These are phyloP conservation scores for Teunomyces barrocoloradensis DNA, from an alignment of 805 yeast genomes.

Conservation along the genomic window DNA sequence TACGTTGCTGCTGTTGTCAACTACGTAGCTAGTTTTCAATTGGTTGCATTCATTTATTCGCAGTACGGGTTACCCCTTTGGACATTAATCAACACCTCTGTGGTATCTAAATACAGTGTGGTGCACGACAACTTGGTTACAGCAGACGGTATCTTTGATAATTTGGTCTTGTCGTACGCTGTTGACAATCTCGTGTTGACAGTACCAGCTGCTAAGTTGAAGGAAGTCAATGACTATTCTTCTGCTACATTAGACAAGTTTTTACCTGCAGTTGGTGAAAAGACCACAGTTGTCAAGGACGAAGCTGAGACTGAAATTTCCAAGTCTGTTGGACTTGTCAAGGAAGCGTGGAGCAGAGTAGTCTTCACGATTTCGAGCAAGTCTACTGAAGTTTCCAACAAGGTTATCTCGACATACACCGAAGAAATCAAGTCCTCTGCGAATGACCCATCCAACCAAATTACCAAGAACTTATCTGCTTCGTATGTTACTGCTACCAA, in stretches of 20 bases:
- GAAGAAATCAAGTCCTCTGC: conserved; percentile 26
- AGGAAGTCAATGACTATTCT: conserved; percentile 24
- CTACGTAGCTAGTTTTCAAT: conserved; percentile 23
- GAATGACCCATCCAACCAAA: conserved; percentile 22
- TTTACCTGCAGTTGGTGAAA: conserved; percentile 28
- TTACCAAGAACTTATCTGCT: conserved; percentile 34
- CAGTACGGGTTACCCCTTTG: conserved; percentile 20
- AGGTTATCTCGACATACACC: conserved; percentile 33
- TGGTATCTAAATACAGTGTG: conserved; percentile 14
- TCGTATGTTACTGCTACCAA: conserved; percentile 33
- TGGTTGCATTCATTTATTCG: conserved; percentile 22
- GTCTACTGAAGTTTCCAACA: conserved; percentile 26
- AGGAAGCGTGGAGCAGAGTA: conserved; percentile 18
- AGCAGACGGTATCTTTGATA: conserved; percentile 5
- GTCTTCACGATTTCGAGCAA: conserved; percentile 26
- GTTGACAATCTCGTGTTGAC: conserved; percentile 11
- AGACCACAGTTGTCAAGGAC: conserved; percentile 16
- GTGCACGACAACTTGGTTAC: conserved; percentile 1
- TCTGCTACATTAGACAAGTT: conserved; percentile 17
- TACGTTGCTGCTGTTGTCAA: conserved; percentile 20
- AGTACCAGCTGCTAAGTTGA: conserved; percentile 13
- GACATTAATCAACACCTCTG: conserved; percentile 19
- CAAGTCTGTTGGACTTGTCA: conserved; percentile 20
- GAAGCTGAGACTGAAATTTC: conserved; percentile 12
- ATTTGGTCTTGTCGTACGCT: conserved; percentile 10